Percentiles rank a stretch among this genome's conserved stretches.
These are phyloP conservation scores for Populus hybrid DNA, from an alignment of 441 rosid genomes.

Conservation along the genomic window DNA sequence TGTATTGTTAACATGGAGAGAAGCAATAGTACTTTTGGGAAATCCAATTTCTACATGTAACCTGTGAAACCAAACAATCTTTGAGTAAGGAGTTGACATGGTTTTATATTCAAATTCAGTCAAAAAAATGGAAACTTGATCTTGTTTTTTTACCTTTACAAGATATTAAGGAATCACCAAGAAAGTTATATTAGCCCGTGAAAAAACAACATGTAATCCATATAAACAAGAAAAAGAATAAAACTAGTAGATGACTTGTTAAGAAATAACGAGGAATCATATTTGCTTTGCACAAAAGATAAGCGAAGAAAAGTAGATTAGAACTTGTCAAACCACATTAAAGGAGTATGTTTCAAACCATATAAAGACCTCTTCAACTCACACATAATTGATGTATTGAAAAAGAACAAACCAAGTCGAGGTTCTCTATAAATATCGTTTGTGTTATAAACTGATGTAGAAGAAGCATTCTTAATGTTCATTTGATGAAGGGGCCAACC, in stretches of 20 bases:
- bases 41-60: background rate
- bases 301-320: background rate
- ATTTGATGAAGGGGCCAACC: background rate
- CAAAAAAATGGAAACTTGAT: background rate
- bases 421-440: background rate
- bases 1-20: background rate
- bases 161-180: background rate
- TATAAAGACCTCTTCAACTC: background rate
- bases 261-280: background rate
- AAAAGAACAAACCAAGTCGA: background rate
- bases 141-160: background rate
- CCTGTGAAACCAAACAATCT: background rate
- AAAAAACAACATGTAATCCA: too few relatives aligned
- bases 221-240: background rate
- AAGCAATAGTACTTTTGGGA: background rate
- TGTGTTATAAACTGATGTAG: too few relatives aligned
- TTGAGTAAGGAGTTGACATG: background rate
- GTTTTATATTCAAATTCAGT: background rate
- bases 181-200: background rate
- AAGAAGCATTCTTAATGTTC: too few relatives aligned
- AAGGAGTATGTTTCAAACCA: background rate
- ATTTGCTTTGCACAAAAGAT: background rate
- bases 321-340: constrained; percentile 1
- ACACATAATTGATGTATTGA: background rate
- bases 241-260: background rate